Conservation (phyloP, 2,329 filamentous ascomycete species). For the Sclerotinia subarctica region DNA sequence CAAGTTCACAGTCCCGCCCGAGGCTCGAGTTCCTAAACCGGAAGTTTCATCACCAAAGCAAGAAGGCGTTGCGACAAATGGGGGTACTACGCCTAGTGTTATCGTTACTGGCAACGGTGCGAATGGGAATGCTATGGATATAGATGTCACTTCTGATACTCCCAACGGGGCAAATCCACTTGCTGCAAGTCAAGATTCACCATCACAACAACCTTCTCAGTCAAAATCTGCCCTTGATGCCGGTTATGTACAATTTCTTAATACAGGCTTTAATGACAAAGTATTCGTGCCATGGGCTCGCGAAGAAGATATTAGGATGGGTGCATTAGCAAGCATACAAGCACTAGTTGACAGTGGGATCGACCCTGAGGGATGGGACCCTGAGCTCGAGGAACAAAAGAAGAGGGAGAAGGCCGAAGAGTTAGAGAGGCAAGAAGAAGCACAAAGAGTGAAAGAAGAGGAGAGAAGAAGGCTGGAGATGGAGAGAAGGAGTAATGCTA, state of each 20-base stretch:
- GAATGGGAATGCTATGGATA: constrained; percentile 26
- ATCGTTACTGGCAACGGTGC: constrained; percentile 17
- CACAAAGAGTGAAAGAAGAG: constrained; percentile 39
- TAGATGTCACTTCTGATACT: constrained; percentile 23
- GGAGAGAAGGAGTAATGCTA: constrained; percentile 28
- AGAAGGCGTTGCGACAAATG: constrained; percentile 32
- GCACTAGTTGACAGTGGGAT: constrained; percentile 58
- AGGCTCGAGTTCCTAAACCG: constrained; percentile 7
- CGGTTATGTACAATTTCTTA: constrained; percentile 43
- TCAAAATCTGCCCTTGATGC: constrained; percentile 37
- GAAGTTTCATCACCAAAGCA: constrained; percentile 6
- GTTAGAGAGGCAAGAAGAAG: constrained; percentile 27
- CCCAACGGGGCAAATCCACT: not conserved
- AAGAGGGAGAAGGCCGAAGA: constrained; percentile 38
- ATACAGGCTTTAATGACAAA: constrained; percentile 50
- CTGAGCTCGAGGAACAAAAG: constrained; percentile 41
- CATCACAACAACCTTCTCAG: constrained; percentile 26
- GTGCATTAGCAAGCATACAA: constrained; percentile 64
- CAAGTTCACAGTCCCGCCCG: constrained; percentile 67
- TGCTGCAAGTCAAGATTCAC: constrained; percentile 17
- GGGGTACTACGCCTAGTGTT: constrained; percentile 30
- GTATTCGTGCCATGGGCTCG: constrained; percentile 76
- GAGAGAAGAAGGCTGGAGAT: constrained; percentile 31
- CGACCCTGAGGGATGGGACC: constrained; percentile 59
- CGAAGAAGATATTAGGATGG: constrained; percentile 65